These are phyloP conservation scores for Kitagawia praeruptora DNA, from an alignment of 129 eudicot genomes.

Conservation along the genomic window DNA sequence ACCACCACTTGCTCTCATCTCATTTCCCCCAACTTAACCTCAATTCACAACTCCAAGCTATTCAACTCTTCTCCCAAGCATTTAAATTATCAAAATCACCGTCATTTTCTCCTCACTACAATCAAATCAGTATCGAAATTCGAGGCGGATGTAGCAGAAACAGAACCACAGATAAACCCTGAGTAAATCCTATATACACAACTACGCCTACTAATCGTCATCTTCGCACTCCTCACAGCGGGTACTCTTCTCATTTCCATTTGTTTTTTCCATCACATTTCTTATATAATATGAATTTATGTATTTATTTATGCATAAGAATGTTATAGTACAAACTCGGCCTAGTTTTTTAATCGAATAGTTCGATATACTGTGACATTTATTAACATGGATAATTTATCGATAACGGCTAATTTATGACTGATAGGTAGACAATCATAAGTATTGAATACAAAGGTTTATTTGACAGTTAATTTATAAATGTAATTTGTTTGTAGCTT, in stretches of 20 bases:
- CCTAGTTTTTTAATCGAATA: neutral
- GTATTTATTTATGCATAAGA: too few species aligned
- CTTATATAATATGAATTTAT: neutral
- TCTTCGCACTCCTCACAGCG: slow-evolving; percentile 97
- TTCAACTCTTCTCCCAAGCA: neutral
- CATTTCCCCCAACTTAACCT: slow-evolving; percentile 3
- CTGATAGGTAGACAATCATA: too few species aligned
- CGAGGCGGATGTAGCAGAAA: slow-evolving; percentile 11
- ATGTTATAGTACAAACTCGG: neutral
- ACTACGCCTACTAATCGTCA: slow-evolving; percentile 69
- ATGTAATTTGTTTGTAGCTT: too few species aligned
- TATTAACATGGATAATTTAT: neutral
- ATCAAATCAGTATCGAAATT: slow-evolving; percentile 22
- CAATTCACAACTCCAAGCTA: slow-evolving; percentile 7
- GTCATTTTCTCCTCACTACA: slow-evolving; percentile 1
- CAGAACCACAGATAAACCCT: slow-evolving; percentile 14
- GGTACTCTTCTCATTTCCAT: slow-evolving; percentile 21
- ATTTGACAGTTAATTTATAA: too few species aligned
- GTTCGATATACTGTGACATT: neutral
- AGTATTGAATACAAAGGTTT: neutral
- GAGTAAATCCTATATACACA: slow-evolving; percentile 42
- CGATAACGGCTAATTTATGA: neutral
- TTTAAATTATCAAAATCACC: neutral
- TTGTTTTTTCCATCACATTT: too few species aligned
- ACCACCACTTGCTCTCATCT: slow-evolving; percentile 10